phyloP scores from a whole-genome alignment of 2,329 filamentous ascomycete species.

The Monosporascus sp. region DNA sequence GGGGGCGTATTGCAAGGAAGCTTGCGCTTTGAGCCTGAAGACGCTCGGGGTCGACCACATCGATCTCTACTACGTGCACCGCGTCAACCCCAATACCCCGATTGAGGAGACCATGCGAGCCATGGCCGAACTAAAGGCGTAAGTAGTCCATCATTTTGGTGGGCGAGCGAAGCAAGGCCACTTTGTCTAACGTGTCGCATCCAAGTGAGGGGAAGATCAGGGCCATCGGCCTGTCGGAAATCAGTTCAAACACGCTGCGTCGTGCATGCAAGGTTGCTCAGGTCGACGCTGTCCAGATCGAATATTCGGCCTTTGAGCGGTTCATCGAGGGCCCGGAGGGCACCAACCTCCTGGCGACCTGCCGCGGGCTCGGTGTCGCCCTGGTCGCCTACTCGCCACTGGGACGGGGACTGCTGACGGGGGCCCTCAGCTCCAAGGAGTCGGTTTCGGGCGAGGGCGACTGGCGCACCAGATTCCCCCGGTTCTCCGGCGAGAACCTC shows the following conservation, averaged over 20 bases:
- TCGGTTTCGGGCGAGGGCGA: constrained; percentile 39
- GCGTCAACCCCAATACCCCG: constrained; percentile 40
- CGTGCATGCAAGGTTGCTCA: constrained; percentile 41
- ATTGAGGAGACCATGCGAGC: constrained; percentile 44
- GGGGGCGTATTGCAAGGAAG: constrained; percentile 34
- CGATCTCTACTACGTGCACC: constrained; percentile 48
- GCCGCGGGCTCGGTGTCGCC: constrained; percentile 34
- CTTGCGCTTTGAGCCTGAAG: constrained; percentile 36
- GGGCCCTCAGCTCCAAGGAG: constrained; percentile 35
- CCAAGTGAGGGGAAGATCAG: constrained; percentile 40
- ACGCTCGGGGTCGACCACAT: constrained; percentile 43
- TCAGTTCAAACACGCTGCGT: constrained; percentile 38
- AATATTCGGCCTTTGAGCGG: constrained; percentile 43
- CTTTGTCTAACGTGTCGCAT: background rate
- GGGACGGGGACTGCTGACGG: constrained; percentile 39
- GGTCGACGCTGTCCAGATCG: constrained; percentile 43
- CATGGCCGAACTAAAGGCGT: constrained; percentile 38
- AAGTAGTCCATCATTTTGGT: constrained; percentile 3
- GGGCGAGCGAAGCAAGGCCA: too few species aligned
- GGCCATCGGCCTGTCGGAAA: constrained; percentile 42
- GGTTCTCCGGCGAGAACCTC: constrained; percentile 34
- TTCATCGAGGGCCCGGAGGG: constrained; percentile 36
- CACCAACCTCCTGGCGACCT: constrained; percentile 28
- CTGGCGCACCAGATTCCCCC: constrained; percentile 28
- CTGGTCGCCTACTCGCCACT: constrained; percentile 33